A percentile compares a stretch with the other conserved stretches of the same genome.
Evolutionary conservation across 2,329 filamentous ascomycete genomes (phyloP).

Genomic region (Colletotrichum sp.): DNA sequence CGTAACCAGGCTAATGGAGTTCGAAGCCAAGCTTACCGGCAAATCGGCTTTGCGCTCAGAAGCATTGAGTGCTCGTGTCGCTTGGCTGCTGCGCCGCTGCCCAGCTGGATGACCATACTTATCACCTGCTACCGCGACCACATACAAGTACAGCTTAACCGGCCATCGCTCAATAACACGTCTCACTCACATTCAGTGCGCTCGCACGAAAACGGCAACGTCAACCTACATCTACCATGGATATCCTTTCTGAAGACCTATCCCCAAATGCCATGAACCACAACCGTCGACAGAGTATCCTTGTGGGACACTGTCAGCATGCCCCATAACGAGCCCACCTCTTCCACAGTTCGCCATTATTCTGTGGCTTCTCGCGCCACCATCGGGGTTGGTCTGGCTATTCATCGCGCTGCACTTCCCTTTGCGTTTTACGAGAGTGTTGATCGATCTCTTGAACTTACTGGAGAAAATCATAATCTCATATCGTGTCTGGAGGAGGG

Average conservation of each 20-base stretch:
- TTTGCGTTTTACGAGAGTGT: background rate
- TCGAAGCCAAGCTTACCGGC: background rate
- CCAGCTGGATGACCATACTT: background rate
- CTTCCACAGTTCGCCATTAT: background rate
- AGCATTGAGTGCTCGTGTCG: background rate
- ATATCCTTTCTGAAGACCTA: background rate
- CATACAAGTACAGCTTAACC: background rate
- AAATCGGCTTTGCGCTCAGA: background rate
- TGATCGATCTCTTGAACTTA: background rate
- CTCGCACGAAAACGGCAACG: background rate
- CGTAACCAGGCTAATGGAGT: background rate
- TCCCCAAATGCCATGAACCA: background rate
- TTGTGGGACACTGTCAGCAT: background rate
- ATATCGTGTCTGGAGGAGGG: background rate
- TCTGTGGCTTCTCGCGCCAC: background rate
- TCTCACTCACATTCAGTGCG: background rate
- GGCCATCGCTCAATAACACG: background rate
- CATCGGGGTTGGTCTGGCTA: background rate
- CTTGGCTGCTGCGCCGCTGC: constrained; percentile 6
- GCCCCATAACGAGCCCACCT: background rate
- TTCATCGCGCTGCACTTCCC: background rate
- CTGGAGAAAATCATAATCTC: background rate
- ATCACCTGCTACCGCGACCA: background rate
- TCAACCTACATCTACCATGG: background rate
- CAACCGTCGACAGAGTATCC: background rate